A percentile compares a stretch with the other conserved stretches of the same genome.
These are phyloP conservation scores for Chrysanthemum makinoi DNA, from an alignment of 129 eudicot genomes.

Conservation along the genomic window DNA sequence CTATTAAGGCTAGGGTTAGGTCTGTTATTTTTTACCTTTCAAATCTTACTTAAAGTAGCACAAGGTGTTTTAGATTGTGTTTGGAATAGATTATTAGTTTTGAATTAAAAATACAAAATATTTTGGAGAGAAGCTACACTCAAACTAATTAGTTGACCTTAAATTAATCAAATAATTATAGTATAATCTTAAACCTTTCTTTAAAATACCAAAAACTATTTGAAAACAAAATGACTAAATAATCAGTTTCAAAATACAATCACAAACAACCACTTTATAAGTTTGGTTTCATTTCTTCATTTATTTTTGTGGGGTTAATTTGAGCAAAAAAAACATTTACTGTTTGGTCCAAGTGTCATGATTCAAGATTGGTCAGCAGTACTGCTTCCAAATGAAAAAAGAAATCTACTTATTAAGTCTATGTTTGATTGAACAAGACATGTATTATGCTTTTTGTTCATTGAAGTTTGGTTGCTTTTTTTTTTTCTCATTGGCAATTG, in stretches of 20 bases:
- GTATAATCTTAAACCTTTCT: too few relatives aligned
- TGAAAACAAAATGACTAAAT: too few relatives aligned
- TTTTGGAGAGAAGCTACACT: too few relatives aligned
- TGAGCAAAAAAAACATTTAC: constrained; percentile 32
- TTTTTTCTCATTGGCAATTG: constrained; percentile 42
- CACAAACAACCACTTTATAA: neutral
- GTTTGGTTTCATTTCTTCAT: neutral
- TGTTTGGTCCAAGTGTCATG: constrained; percentile 42
- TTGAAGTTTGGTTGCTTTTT: constrained; percentile 54
- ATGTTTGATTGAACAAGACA: constrained; percentile 64
- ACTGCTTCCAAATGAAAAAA: constrained; percentile 26
- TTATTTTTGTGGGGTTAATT: neutral
- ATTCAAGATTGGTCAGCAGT: constrained; percentile 39
- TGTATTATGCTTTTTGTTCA: constrained; percentile 66
- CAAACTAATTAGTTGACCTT: too few relatives aligned
- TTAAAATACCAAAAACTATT: too few relatives aligned
- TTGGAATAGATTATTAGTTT: too few relatives aligned
- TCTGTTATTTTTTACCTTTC: neutral
- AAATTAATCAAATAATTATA: too few relatives aligned
- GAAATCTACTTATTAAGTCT: constrained; percentile 28
- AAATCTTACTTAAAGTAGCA: neutral
- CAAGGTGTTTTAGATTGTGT: neutral
- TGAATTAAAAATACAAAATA: too few relatives aligned
- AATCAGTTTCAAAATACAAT: too few relatives aligned
- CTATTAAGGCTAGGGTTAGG: neutral